These are phyloP conservation scores for Oryza meridionalis DNA, from an alignment of 176 grass and related monocot species.

Conservation along the genomic window DNA sequence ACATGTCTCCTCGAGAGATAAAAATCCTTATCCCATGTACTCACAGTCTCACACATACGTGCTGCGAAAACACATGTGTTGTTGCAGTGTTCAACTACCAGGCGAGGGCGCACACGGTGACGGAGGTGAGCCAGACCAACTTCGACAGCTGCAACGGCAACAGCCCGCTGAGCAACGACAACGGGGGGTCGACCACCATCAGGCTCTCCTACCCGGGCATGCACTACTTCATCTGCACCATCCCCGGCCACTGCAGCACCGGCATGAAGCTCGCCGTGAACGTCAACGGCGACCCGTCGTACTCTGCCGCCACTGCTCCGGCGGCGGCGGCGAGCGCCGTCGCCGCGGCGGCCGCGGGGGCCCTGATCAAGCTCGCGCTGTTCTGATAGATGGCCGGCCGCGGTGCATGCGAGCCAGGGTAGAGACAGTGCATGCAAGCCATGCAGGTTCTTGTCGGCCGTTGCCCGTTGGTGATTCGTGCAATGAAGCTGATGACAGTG, in stretches of 20 bases:
- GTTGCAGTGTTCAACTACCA: conserved; percentile 68
- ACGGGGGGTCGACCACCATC: conserved; percentile 48
- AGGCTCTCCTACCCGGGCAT: conserved; percentile 40
- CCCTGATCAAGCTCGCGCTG: conserved; percentile 45
- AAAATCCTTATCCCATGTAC: no score
- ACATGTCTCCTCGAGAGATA: no score
- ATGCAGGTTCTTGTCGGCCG: conserved; percentile 12
- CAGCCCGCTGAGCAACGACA: conserved; percentile 57
- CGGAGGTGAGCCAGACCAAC: conserved; percentile 58
- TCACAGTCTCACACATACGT: neutral
- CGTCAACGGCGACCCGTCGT: conserved; percentile 4
- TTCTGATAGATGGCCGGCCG: conserved; percentile 18
- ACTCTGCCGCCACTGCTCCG: neutral
- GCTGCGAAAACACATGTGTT: neutral
- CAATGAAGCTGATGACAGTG: neutral
- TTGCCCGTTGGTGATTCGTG: neutral
- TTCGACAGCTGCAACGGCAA: conserved; percentile 58
- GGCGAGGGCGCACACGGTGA: conserved; percentile 62
- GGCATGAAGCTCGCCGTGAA: conserved; percentile 74
- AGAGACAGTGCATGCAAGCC: conserved; percentile 33
- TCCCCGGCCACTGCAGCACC: conserved; percentile 54
- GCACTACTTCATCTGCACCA: conserved; percentile 72
- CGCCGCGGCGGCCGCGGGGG: conserved; percentile 24
- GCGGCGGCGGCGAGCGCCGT: neutral
- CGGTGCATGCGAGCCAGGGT: conserved; percentile 6